Evolutionary conservation across 139 green algal species (phyloP), one percentile per base, ranked within the genome.

Genomic region (Tetratostichococcus sp.): DNA sequence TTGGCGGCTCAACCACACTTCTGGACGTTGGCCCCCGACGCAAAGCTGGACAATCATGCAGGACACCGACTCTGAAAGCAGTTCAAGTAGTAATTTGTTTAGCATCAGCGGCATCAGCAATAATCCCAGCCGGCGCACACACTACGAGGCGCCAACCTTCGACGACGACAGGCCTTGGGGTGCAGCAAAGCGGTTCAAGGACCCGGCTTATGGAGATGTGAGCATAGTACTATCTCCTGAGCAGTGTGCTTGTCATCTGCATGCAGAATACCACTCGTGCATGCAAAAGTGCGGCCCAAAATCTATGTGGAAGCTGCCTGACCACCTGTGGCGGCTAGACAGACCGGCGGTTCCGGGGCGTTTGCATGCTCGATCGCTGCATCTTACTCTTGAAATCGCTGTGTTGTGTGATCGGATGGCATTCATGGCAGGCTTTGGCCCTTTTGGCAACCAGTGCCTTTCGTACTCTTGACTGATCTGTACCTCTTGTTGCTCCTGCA

Each of bases 151-250:
- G 22, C 33, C 76, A 8, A 43, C 58, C 33, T 30, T 82, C 33
- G 73, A 73, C 34, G 80, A 82, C 39, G 69, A 81, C 16, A 70
- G 79, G 35, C 79, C 79, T 22, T 84, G 79, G 75, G 79, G 79
- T 30, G 71, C 31, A 26, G 65, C 65, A 1, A 50, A 58, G 31
- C 78, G 74, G 59, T 84, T 79, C 65, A 77, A 74, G 70, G 67
- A 71, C 66, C 57, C 74, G 30, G 72, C 68, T 39, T 83, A 75
- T 74, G 68, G 43, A 39, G 79, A 83, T 58, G 79, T 83, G 68
- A 73, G 78, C 72, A 0, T 22, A 4, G 2, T 75, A 14, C 39
- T 39, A 22, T 42, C 70, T 57, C 19, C 34, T 58, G 30, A n/a
- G n/a, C n/a, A n/a, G n/a, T n/a, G n/a, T n/a, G n/a, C n/a, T n/a